Base-by-base conservation (phyloP, 345 rosid species). In the Eucalyptus curtisii region DNA sequence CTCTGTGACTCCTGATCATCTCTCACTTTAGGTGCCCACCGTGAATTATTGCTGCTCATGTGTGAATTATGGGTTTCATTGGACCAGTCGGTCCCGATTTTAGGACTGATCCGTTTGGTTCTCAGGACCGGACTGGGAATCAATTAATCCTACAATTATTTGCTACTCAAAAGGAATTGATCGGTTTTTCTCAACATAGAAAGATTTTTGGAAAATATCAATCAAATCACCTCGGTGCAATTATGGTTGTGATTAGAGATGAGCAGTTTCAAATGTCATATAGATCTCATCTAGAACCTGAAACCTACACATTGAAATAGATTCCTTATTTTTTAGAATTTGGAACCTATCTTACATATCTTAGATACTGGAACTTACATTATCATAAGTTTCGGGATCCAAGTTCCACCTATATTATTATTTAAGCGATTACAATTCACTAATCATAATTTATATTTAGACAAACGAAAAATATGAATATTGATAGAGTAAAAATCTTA, bases 11-110 rank as follows among this genome's bases (percentile, higher is more conserved):
- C 93, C 96, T 57, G 94, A 90, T 91, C 91, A 91, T 88, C 90
- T 52, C 57, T 93, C 88, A 92, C 94, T 87, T 90, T 96, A 92
- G 96, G 98, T 94, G 92, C 31, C 64, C 49, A 47, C 64, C 80
- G 7, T 33, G 33, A 6, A 45, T 40, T 49, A 33, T 20, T 90
- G 86, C 89, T 24, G 81, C 87, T 10, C 81, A 13, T 10, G 42
- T 31, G 19, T 48, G 37, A 47, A 13, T 24, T 47, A 10, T 27
- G 24, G 42, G 1, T 52, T 52, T 52, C 16, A 50, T 45, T 4
- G 33, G 24, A 27, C 22, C 52, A 4, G 3, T 50, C 2, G 24
- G 8, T 8, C 10, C 0, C 10, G 10, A 52, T 52, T 52, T 52
- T 52, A 4, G 25, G 25, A 52, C 0, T 7, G 25, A 52, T 52